Base-by-base conservation (phyloP, 1,139 yeast genomes). In the Schwanniomyces etchellsii region DNA sequence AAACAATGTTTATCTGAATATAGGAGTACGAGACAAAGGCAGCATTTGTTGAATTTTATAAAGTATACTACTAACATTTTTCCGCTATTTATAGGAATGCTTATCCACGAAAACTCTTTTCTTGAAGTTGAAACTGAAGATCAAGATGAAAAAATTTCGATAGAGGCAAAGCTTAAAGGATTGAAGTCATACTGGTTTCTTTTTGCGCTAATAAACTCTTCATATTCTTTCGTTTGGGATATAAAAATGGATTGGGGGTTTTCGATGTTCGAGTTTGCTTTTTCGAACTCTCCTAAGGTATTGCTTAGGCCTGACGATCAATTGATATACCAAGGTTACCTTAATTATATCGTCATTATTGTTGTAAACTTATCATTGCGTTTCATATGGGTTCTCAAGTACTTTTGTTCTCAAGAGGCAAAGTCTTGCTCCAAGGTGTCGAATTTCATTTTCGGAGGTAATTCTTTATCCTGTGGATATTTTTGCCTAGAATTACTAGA, bases 161-260 rank as follows among this genome's bases (percentile, higher is more conserved):
- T 24, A 39, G 38, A 28, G 21, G 29, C 23, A 22, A 35, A 33
- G 14, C 33, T 35, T 33, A 37, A 26, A 25, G 31, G 30, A 17
- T 41, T 42, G 26, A 47, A 43, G 35, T 7, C 11, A 5, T 17
- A 42, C 3, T 54, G 67, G 47, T 79, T 85, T 88, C 29, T 72
- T 1, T 50, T 68, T 1, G 65, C 76, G 11, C 53, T 79, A 4
- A 43, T 84, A 27, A 86, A 83, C 50, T 81, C 96, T 0, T 47
- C 75, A 1, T 91, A 83, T 51, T 74, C 95, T 13, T 83, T 84
- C 40, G 60, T 77, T 32, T 91, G 98, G 98, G 98, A 91, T 53
- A 57, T 89, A 14, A 70, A 72, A 31, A 76, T 77, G 70, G 98
- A 91, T 59, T 91, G 98, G 98, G 78, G 79, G 28, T 67, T 86